phyloP scores from a whole-genome alignment of 2,329 filamentous ascomycete species.

The Paracamarosporium sp. region DNA sequence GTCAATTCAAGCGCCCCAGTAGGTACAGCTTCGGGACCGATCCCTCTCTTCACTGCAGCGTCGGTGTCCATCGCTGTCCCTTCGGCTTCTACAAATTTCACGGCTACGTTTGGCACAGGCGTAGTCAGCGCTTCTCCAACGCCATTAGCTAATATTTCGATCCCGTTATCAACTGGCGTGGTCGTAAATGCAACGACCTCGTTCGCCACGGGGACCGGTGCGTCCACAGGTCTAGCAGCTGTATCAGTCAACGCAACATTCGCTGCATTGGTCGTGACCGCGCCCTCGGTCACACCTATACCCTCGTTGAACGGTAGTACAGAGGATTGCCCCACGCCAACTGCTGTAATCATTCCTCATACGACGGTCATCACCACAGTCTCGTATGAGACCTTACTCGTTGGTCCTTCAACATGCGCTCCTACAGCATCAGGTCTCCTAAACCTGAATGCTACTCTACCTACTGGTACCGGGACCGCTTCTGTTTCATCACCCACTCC shows the following conservation, averaged over 20 bases:
- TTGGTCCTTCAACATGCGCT: conserved; percentile 9
- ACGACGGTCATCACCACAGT: conserved; percentile 8
- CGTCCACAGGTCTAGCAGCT: background rate
- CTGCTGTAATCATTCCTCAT: background rate
- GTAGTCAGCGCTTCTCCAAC: conserved; percentile 5
- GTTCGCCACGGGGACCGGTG: background rate
- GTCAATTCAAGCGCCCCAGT: conserved; percentile 8
- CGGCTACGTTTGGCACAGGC: background rate
- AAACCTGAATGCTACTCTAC: conserved; percentile 11
- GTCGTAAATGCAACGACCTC: background rate
- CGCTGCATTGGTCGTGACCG: background rate
- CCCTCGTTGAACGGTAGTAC: background rate
- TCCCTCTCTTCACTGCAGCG: conserved; percentile 3
- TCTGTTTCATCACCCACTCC: background rate
- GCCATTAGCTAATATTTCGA: background rate
- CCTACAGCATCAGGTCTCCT: conserved; percentile 7
- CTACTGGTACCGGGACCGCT: conserved; percentile 8
- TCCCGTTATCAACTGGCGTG: conserved; percentile 3
- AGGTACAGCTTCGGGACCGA: conserved; percentile 8
- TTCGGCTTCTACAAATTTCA: conserved; percentile 2
- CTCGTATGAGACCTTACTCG: conserved; percentile 7
- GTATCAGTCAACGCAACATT: conserved; percentile 11
- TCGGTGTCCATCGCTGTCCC: background rate
- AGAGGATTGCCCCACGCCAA: conserved; percentile 7
- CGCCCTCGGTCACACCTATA: conserved; percentile 5